Conservation (phyloP, 2,329 filamentous ascomycete species). For the Talaromyces sp. region DNA sequence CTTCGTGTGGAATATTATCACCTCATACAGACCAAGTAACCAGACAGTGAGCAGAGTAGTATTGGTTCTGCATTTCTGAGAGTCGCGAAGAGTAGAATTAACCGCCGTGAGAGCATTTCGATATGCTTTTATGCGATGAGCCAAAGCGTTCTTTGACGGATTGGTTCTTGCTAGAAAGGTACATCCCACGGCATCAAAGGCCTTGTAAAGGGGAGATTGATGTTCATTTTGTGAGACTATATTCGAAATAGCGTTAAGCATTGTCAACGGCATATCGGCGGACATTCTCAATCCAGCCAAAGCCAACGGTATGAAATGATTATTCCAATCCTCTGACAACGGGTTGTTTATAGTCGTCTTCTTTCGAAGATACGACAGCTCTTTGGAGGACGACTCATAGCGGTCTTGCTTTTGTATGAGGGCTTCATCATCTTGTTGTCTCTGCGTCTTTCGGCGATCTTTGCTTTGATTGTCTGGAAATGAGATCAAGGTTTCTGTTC, state of each 20-base stretch:
- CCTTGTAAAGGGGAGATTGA: background rate
- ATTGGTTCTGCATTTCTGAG: background rate
- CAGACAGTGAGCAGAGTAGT: slow-evolving; percentile 12
- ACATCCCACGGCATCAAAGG: slow-evolving; percentile 9
- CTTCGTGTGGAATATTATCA: background rate
- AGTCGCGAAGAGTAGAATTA: background rate
- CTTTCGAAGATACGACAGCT: background rate
- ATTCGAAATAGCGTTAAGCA: background rate
- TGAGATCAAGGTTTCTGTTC: slow-evolving; percentile 3
- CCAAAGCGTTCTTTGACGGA: background rate
- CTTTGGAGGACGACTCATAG: background rate
- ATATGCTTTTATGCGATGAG: slow-evolving; percentile 7
- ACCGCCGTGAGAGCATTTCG: background rate
- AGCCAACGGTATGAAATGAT: background rate
- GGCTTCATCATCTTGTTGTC: background rate
- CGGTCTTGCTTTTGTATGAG: background rate
- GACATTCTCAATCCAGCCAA: background rate
- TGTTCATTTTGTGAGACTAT: background rate
- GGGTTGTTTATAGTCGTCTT: background rate
- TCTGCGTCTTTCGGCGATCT: background rate
- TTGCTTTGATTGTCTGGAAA: background rate
- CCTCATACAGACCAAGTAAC: slow-evolving; percentile 12
- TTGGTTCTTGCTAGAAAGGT: background rate
- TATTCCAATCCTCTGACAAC: background rate
- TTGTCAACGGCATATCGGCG: background rate